Evolutionary conservation across 2,329 filamentous ascomycete genomes (phyloP).

Genomic region (Fusarium buharicum): DNA sequence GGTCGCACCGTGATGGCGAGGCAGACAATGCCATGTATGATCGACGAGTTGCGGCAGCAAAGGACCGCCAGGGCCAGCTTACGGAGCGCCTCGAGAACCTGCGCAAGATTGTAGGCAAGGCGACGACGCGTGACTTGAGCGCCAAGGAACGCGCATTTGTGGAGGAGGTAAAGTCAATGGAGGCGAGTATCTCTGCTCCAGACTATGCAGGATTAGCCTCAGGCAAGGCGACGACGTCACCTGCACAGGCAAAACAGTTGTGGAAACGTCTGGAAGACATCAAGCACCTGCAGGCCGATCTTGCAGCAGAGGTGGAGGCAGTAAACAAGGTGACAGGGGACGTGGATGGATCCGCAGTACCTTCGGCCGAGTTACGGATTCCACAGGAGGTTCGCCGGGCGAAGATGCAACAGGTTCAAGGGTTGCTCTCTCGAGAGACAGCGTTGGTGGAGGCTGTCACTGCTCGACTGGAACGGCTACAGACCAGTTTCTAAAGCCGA

Average conservation of each 20-base stretch:
- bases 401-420: conserved; percentile 72
- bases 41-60: conserved; percentile 64
- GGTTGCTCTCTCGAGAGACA: conserved; percentile 71
- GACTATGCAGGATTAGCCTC: conserved; percentile 46
- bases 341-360: conserved; percentile 45
- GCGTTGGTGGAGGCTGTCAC: conserved; percentile 75
- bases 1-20: conserved; percentile 59
- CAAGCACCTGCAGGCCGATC: conserved; percentile 62
- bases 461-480: conserved; percentile 68
- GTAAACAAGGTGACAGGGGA: conserved; percentile 50
- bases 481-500: conserved; percentile 42
- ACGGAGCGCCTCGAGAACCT: conserved; percentile 69
- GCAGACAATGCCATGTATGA: conserved; percentile 68
- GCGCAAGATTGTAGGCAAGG: conserved; percentile 56
- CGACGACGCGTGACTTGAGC: conserved; percentile 56
- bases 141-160: conserved; percentile 59
- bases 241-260: conserved; percentile 56
- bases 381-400: conserved; percentile 69
- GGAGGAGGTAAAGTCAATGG: conserved; percentile 64
- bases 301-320: conserved; percentile 62
- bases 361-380: conserved; percentile 59
- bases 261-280: conserved; percentile 69
- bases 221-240: conserved; percentile 47
- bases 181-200: conserved; percentile 58
- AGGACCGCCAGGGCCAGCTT: conserved; percentile 66